Evolutionary conservation across 352 stramenopile genomes (phyloP), one percentile per base, ranked within the genome.

Genomic region (Globisporangium sylvaticum): DNA sequence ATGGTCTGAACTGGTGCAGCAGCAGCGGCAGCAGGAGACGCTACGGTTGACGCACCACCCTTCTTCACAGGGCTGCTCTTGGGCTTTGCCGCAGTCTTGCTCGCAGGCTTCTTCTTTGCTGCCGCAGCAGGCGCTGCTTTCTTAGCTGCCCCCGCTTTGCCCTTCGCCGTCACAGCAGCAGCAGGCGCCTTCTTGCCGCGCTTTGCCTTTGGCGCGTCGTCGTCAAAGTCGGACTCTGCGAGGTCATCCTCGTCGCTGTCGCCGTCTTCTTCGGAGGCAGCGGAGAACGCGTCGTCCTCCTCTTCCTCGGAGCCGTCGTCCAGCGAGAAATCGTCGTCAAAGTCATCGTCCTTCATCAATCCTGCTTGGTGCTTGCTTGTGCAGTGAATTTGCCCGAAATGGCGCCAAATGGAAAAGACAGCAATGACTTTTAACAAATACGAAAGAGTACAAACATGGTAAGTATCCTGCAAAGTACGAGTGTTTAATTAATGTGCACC

Each of bases 311-410:
- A 69, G 44, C 70, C 77, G 48, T 84, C 77, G 55, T 74, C 78
- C 22, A 91, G 71, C 57, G 83, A 91, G 63, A 91, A 90, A 37
- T 88, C 83, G 56, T 86, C 67, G 18, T 81, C 74, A 53, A 75
- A 73, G 58, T 77, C 67, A 57, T 78, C 68, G 58, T 72, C 66
- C 56, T 70, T 70, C 32, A 60, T 65, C 7, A 3, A 44, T 54
- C 15, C 44, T 24, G 29, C 27, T 8, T n/a, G 24, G 2, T 22
- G 3, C 27, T 22, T 67, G 27, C 63, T 58, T 53, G 3, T 50
- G 18, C 7, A 18, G 24, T 52, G 32, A 2, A 44, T 2, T 20
- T 59, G 54, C 22, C 5, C 1, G 34, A 52, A 39, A 59, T 54
- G 34, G 37, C 37, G 34, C 32, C 32, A 34, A 50, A 52, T 44